Evolutionary conservation across 2,329 filamentous ascomycete species (phyloP), one percentile per base, ranked within the genome.

Genomic region (Penicillium decumbens): DNA sequence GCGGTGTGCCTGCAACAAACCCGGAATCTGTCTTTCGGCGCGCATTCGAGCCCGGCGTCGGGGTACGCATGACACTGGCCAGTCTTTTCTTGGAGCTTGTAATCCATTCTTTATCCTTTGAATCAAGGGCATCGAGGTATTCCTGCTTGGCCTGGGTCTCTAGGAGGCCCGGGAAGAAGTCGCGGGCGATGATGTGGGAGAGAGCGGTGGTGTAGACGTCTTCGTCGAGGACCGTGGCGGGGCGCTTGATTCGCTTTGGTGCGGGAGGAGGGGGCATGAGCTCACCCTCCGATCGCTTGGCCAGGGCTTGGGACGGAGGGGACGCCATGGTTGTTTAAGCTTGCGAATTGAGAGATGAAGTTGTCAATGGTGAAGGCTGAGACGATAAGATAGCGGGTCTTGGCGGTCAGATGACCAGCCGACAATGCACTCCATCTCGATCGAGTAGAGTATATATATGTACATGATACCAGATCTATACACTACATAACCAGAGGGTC

Each of bases 91-190:
- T 83, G 4, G 90, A 90, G 59, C 84, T 89, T 13, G 83, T 80
- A 55, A 97, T 96, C 92, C 93, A 97, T 58, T 81, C 80, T 43
- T 80, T 75, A 70, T 98, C 85, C 50, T 86, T 86, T 13, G 91
- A 95, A 7, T 95, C 90, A 7, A 97, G 73, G 0, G 93, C 93
- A 63, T 95, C 86, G 27, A 98, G 77, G 60, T 96, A 97, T 62
- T 98, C 93, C 66, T 90, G 85, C 68, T 96, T 90, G 0, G 85
- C 86, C 61, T 95, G 84, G 12, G 84, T 85, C 67, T 97, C 90
- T 4, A 91, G 75, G 0, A 98, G 78, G 0, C 92, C 93, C 0
- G 93, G 93, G 64, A 97, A 98, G 76, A 95, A 98, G 76, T 98
- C 93, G 57, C 93, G 84, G 8, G 89, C 89, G 55, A 98, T 95